These are phyloP conservation scores for Rhizopogon vesiculosus DNA, from an alignment of 768 basidiomycete species.

Conservation along the genomic window DNA sequence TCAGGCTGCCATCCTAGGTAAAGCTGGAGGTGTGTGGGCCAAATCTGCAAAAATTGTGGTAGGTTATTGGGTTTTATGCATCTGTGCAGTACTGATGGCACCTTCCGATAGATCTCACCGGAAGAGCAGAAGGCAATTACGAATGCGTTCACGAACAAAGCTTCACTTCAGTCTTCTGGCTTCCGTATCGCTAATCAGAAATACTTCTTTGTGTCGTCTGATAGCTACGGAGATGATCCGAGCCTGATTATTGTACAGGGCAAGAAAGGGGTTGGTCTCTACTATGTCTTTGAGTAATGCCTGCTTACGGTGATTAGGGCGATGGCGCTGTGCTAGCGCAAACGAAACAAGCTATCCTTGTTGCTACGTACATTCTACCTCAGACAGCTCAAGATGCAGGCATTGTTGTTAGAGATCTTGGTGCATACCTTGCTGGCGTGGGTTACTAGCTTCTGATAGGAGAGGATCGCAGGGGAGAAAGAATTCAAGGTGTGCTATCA, in stretches of 20 bases:
- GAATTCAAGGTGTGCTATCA: slow-evolving; percentile 1
- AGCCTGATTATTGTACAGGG: slow-evolving; percentile 48
- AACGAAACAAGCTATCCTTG: slow-evolving; percentile 82
- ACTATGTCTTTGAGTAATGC: background rate
- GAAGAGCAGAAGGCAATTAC: slow-evolving; percentile 15
- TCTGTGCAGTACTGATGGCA: slow-evolving; percentile 12
- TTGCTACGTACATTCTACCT: slow-evolving; percentile 69
- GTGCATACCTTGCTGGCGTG: slow-evolving; percentile 68
- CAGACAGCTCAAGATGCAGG: slow-evolving; percentile 63
- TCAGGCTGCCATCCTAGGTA: slow-evolving; percentile 53
- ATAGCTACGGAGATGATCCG: slow-evolving; percentile 31
- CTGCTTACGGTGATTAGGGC: slow-evolving; percentile 36
- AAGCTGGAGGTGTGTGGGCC: slow-evolving; percentile 28
- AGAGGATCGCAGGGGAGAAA: background rate
- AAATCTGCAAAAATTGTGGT: slow-evolving; percentile 19
- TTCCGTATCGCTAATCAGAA: slow-evolving; percentile 65
- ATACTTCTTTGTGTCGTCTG: slow-evolving; percentile 54
- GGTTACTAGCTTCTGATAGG: slow-evolving; percentile 38
- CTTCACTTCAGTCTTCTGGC: slow-evolving; percentile 47
- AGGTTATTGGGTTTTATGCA: background rate
- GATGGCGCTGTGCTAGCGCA: slow-evolving; percentile 73
- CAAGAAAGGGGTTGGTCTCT: slow-evolving; percentile 67
- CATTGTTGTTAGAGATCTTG: slow-evolving; percentile 60
- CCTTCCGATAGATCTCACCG: slow-evolving; percentile 16
- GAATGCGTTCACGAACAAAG: slow-evolving; percentile 40